Evolutionary conservation across 495 filamentous ascomycete genomes (phyloP).

Genomic region (Aspergillus panamensis): DNA sequence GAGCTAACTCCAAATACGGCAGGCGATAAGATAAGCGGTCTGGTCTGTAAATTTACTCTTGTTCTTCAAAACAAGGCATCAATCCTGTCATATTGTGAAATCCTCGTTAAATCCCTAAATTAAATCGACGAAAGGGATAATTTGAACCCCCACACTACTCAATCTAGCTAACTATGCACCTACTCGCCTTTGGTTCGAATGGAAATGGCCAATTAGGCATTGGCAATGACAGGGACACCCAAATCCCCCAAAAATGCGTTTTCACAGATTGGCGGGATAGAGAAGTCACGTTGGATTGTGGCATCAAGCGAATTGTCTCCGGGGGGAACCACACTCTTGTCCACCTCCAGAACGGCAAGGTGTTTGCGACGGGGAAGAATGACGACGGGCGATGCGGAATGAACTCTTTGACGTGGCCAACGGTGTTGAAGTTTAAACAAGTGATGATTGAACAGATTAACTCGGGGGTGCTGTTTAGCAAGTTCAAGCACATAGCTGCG

Average conservation of each 20-base stretch:
- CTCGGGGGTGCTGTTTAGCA: conserved; percentile 12
- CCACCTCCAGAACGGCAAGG: conserved; percentile 50
- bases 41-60: background rate
- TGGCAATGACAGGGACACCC: conserved; percentile 69
- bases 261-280: conserved; percentile 28
- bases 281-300: conserved; percentile 7
- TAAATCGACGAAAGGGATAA: background rate
- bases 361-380: conserved; percentile 63
- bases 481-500: conserved; percentile 51
- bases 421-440: conserved; percentile 26
- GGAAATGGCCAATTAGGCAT: conserved; percentile 83
- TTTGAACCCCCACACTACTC: background rate
- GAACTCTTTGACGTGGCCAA: background rate
- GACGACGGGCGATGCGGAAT: conserved; percentile 45
- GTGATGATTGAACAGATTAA: conserved; percentile 22
- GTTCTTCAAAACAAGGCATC: too few species aligned
- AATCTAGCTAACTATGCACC: conserved; percentile 28
- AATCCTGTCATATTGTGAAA: background rate
- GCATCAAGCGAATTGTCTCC: conserved; percentile 50
- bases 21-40: conserved; percentile 6
- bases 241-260: conserved; percentile 58
- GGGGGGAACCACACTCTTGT: conserved; percentile 89
- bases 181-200: conserved; percentile 91
- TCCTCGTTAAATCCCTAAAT: background rate
- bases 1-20: background rate